Percentiles rank a stretch among this genome's conserved stretches.
Evolutionary conservation across 495 filamentous ascomycete species (phyloP).

Genomic region (Cercophora sp.): DNA sequence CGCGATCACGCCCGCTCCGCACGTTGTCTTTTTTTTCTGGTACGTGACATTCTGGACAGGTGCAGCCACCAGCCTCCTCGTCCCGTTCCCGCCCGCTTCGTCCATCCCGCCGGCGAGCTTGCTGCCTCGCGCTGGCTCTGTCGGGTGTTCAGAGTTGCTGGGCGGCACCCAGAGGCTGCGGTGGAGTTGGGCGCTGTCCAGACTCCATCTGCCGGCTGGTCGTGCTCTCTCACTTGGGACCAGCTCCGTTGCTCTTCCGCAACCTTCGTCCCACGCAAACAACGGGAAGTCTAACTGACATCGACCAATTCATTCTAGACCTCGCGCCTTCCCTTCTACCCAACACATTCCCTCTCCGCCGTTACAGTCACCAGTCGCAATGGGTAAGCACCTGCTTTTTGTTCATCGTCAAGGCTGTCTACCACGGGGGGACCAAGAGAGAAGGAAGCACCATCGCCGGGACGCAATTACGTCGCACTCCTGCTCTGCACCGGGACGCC

Average conservation of each 20-base stretch:
- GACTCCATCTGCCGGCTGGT: neutral
- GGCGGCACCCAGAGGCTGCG: neutral
- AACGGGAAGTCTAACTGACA: constrained; percentile 21
- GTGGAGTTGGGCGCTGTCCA: constrained; percentile 2
- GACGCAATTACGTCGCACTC: constrained; percentile 21
- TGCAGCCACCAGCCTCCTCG: constrained; percentile 10
- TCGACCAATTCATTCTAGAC: constrained; percentile 19
- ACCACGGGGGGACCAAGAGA: constrained; percentile 21
- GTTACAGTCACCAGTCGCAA: constrained; percentile 28
- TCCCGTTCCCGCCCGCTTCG: neutral
- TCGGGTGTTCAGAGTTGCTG: neutral
- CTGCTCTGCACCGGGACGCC: constrained; percentile 8
- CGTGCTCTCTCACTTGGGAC: neutral
- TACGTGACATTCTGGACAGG: no score
- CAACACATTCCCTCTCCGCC: constrained; percentile 8
- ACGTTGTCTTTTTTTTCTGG: constrained; percentile 20
- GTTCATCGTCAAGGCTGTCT: constrained; percentile 24
- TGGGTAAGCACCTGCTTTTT: constrained; percentile 46
- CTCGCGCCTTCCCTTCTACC: constrained; percentile 25
- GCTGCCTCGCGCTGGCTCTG: neutral
- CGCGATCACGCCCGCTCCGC: constrained; percentile 21
- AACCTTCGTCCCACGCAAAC: constrained; percentile 2
- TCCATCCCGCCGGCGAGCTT: neutral
- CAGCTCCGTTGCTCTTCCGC: neutral
- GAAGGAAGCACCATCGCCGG: constrained; percentile 26